Evolutionary conservation across 768 basidiomycete species (phyloP).

Genomic region (Boletellus emodensis): DNA sequence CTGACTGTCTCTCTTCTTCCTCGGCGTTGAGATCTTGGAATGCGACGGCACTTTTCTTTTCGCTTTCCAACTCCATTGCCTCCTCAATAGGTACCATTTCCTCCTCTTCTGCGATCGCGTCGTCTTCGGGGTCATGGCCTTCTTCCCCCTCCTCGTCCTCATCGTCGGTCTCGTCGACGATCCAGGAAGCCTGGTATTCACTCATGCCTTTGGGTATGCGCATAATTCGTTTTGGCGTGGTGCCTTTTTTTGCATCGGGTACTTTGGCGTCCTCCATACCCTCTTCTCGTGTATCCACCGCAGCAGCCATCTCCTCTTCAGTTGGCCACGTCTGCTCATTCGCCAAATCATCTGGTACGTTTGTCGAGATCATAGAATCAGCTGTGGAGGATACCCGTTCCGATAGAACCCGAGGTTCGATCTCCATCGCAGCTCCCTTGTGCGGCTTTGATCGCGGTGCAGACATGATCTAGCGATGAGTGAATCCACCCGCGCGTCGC

Average conservation of each 20-base stretch:
- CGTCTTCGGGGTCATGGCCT: constrained; percentile 41
- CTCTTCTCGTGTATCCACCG: constrained; percentile 14
- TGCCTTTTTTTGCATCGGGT: constrained; percentile 65
- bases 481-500: neutral
- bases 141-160: constrained; percentile 49
- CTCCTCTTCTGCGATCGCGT: constrained; percentile 45
- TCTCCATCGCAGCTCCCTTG: constrained; percentile 52
- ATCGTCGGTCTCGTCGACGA: constrained; percentile 75
- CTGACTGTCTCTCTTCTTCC: constrained; percentile 85
- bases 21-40: constrained; percentile 79
- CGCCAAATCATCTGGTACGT: constrained; percentile 82
- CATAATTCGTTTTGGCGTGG: constrained; percentile 77
- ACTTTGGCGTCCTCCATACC: constrained; percentile 28
- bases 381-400: constrained; percentile 61
- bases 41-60: constrained; percentile 46
- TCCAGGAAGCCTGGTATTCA: constrained; percentile 97
- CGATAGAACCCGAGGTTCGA: constrained; percentile 59
- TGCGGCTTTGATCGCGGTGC: constrained; percentile 36
- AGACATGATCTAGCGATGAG: constrained; percentile 58
- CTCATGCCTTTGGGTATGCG: constrained; percentile 93
- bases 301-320: constrained; percentile 83
- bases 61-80: constrained; percentile 52
- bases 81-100: constrained; percentile 59
- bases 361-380: constrained; percentile 83
- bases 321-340: constrained; percentile 99